Base-by-base conservation (phyloP, 2,329 filamentous ascomycete genomes). In the Taxawa tesnikishii region DNA sequence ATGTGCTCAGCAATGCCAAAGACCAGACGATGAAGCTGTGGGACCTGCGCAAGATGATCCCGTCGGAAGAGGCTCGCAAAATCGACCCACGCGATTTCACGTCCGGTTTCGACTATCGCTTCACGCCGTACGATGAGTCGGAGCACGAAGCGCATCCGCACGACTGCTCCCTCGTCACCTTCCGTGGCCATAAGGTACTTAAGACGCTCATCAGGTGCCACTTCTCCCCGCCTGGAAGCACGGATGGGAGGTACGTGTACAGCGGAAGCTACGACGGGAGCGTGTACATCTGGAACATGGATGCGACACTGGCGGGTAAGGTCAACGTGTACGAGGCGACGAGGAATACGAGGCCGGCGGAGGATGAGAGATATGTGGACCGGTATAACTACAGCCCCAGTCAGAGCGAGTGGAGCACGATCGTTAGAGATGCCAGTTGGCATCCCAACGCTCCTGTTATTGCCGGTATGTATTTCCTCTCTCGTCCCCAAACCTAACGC, bases 11-110 rank as follows among this genome's bases (percentile, higher is more conserved):
- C 43, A 98, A 98, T 47, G 83, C 76, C 39, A 98, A 96, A 52
- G 90, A 98, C 50, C 90, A 96, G 55, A 88, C 79, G 26, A 93
- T 93, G 74, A 96, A 96, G 58, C 68, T 98, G 0, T 98, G 90
- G 90, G 90, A 98, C 54, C 54, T 94, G 34, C 70, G 88, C 31
- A 92, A 83, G 67, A 88, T 85, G 68, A 82, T 90, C 65, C 75
- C 75, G 4, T 79, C 79, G 1, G 68, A 76, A 19, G 62, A 67
- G 32, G 81, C 74, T 37, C 63, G 67, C 28, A 56, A 63, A 18
- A 59, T 75, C 32, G 64, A 75, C 38, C 66, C 70, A 4, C 58
- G 63, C n/a, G 56, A 63, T 25, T 65, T 71, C 45, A 73, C 69
- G 1, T 73, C 68, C 27, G 65, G 69, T 38, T 88, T 83, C 48